phyloP scores from a whole-genome alignment of 2,329 filamentous ascomycete species.

The Aspergillus proliferans region DNA sequence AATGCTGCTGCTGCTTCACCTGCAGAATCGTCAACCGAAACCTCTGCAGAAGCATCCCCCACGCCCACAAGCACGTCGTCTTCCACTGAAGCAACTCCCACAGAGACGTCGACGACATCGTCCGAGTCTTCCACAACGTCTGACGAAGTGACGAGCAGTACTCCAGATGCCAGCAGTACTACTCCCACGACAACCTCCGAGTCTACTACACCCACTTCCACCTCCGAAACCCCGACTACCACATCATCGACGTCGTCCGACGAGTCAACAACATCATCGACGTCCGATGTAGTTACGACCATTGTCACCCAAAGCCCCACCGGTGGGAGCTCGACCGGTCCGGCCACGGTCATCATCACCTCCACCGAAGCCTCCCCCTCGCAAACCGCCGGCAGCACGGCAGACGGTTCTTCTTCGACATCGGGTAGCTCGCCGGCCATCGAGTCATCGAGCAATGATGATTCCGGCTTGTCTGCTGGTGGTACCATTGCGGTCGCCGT shows the following conservation, averaged over 20 bases:
- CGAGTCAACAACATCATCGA: slow-evolving; percentile 12
- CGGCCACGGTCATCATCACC: slow-evolving; percentile 20
- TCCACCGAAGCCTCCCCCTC: slow-evolving; percentile 7
- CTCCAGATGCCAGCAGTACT: slow-evolving; percentile 6
- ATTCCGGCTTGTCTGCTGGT: slow-evolving; percentile 38
- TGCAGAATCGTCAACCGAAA: neutral
- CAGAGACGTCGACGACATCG: slow-evolving; percentile 5
- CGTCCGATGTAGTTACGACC: slow-evolving; percentile 14
- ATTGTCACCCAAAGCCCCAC: slow-evolving; percentile 1
- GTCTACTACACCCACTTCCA: neutral
- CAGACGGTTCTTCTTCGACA: slow-evolving; percentile 19
- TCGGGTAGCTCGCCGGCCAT: slow-evolving; percentile 20
- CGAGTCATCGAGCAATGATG: slow-evolving; percentile 18
- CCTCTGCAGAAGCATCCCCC: slow-evolving; percentile 3
- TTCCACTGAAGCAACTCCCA: neutral
- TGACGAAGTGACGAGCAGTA: slow-evolving; percentile 1
- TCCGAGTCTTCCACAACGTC: neutral
- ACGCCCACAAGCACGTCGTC: slow-evolving; percentile 3
- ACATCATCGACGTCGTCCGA: slow-evolving; percentile 12
- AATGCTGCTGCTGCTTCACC: slow-evolving; percentile 7
- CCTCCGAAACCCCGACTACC: slow-evolving; percentile 6
- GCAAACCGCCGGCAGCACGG: slow-evolving; percentile 6
- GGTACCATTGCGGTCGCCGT: slow-evolving; percentile 87
- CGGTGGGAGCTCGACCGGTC: neutral
- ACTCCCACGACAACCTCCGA: slow-evolving; percentile 4